These are phyloP conservation scores for Cupressus sempervirens DNA, from an alignment of 75 land plant genomes.

Conservation along the genomic window DNA sequence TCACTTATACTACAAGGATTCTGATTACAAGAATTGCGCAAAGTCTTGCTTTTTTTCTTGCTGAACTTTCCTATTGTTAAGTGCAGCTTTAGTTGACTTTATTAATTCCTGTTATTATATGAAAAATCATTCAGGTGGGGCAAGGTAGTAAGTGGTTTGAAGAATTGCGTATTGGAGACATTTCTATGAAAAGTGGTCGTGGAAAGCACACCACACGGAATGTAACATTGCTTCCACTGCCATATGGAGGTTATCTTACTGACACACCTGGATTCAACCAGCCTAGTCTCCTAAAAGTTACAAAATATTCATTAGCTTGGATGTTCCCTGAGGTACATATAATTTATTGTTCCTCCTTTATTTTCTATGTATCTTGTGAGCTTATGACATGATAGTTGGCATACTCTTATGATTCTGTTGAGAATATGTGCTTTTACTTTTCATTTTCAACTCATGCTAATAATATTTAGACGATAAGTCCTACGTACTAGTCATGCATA, in stretches of 20 bases:
- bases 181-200: slow-evolving; percentile 78
- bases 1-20: not conserved
- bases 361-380: not conserved
- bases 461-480: not conserved
- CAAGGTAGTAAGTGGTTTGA: slow-evolving; percentile 58
- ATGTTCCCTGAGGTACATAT: slow-evolving; percentile 85
- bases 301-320: slow-evolving; percentile 54
- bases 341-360: not conserved
- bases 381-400: not conserved
- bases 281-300: slow-evolving; percentile 79
- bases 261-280: slow-evolving; percentile 98
- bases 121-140: slow-evolving; percentile 9
- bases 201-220: slow-evolving; percentile 96
- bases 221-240: slow-evolving; percentile 81
- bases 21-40: not conserved
- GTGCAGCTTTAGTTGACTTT: slow-evolving; percentile 5
- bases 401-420: not conserved
- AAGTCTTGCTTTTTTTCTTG: not conserved
- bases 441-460: not conserved
- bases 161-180: slow-evolving; percentile 75
- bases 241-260: slow-evolving; percentile 82
- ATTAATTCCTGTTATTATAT: not conserved
- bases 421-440: not conserved
- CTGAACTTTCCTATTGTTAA: slow-evolving; percentile 7
- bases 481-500: not conserved